phyloP scores from a whole-genome alignment of 108 stramenopile genomes.

The Nannochloropsis gaditana region DNA sequence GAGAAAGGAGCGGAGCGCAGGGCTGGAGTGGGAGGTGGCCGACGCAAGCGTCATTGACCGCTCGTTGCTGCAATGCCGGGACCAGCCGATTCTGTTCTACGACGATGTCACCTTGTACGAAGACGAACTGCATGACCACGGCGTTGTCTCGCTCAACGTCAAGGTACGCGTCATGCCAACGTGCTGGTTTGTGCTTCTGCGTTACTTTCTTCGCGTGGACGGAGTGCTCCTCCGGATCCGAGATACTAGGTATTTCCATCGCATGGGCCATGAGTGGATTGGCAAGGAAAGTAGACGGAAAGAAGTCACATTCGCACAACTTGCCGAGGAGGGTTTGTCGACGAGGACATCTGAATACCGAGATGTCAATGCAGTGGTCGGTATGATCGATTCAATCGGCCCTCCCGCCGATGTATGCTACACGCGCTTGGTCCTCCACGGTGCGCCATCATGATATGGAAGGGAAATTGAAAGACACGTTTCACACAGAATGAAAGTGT shows the following conservation, averaged over 20 bases:
- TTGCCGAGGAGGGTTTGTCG: conserved; percentile 32
- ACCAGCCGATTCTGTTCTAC: conserved; percentile 49
- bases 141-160: conserved; percentile 45
- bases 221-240: conserved; percentile 38
- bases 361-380: conserved; percentile 24
- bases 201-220: conserved; percentile 53
- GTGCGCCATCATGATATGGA: background rate
- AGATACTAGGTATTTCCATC: conserved; percentile 40
- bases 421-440: background rate
- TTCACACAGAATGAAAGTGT: too few species aligned
- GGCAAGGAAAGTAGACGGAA: conserved; percentile 32
- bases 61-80: conserved; percentile 37
- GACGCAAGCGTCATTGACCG: conserved; percentile 48
- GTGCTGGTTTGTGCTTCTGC: conserved; percentile 51
- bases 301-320: conserved; percentile 22
- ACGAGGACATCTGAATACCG: conserved; percentile 29
- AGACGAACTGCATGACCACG: conserved; percentile 51
- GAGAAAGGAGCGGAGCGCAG: background rate
- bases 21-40: conserved; percentile 29
- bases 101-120: conserved; percentile 50
- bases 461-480: background rate
- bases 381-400: conserved; percentile 17
- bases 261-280: conserved; percentile 27
- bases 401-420: background rate
- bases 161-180: conserved; percentile 50